phyloP scores from a whole-genome alignment of 768 basidiomycete genomes.

The Hortiboletus flavorubellus region DNA sequence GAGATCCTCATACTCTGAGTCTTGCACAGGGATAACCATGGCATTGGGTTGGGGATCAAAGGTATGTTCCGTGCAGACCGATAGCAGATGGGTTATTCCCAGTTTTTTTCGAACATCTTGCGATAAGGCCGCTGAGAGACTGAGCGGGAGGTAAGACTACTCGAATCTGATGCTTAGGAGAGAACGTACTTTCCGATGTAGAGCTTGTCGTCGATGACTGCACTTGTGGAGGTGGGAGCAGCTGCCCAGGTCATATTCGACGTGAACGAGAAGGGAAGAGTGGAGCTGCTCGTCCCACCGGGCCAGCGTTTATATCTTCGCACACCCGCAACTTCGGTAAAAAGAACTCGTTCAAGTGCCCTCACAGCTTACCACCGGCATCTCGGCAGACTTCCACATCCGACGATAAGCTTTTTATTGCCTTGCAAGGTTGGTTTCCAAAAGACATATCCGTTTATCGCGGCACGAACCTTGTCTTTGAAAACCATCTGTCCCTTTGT shows the following conservation, averaged over 20 bases:
- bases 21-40: constrained; percentile 36
- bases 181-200: constrained; percentile 37
- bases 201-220: constrained; percentile 31
- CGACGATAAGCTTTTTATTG: background rate
- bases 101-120: constrained; percentile 27
- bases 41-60: constrained; percentile 40
- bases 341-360: background rate
- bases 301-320: constrained; percentile 18
- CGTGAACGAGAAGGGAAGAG: constrained; percentile 1
- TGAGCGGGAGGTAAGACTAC: constrained; percentile 7
- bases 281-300: constrained; percentile 9
- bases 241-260: constrained; percentile 28
- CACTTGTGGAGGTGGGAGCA: constrained; percentile 23
- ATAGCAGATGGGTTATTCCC: constrained; percentile 54
- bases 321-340: constrained; percentile 2
- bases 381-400: constrained; percentile 18
- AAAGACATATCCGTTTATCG: background rate
- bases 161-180: background rate
- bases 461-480: background rate
- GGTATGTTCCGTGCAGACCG: constrained; percentile 54
- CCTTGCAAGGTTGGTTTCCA: too few relatives aligned
- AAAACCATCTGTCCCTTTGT: background rate
- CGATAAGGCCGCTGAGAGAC: constrained; percentile 34
- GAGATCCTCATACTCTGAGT: constrained; percentile 51
- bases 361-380: constrained; percentile 11